Base-by-base conservation (phyloP, 2,329 filamentous ascomycete species). In the Monosporascus sp. region DNA sequence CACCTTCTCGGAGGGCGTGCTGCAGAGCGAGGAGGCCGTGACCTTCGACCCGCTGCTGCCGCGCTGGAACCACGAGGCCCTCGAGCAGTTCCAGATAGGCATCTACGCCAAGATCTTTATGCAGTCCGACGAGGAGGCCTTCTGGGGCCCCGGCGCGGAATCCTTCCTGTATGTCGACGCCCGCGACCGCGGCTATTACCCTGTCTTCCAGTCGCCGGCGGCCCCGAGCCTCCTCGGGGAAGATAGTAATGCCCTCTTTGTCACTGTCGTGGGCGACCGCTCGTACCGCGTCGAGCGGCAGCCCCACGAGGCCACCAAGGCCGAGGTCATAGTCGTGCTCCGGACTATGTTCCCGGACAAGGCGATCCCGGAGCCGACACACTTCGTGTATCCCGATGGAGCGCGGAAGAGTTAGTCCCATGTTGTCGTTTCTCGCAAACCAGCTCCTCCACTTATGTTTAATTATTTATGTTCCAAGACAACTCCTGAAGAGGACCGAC, bases 21-120 rank as follows among this genome's bases (percentile, higher is more conserved):
- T 89, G 1, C 85, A 89, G 62, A 80, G 82, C 55, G 74, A 82
- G 8, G 25, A 27, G 3, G 75, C 71, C 0, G 76, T 88, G 1
- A 65, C 68, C 0, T 89, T 88, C 63, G 63, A 72, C 11, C 85
- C 86, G 0, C 58, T 69, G 5, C 71, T 89, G 0, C 86, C 85
- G 0, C 66, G 66, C 3, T 88, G 84, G 85, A 89, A 89, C 66
- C 72, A 77, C 15, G 75, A 75, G 3, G 80, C 82, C 0, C 85
- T 89, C 49, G 76, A 80, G 3, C 82, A 78, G 38, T 87, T 88
- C 64, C 72, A 75, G 55, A 88, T 89, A 80, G 85, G 81, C 6
- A 88, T 84, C 0, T 89, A 88, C 68, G 89, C 84, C 49, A 89
- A 89, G 64, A 81, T 89, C 55, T 89, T 89, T 68, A 70, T 86